These are phyloP conservation scores for Epithele typhae DNA, from an alignment of 768 basidiomycete genomes.

Conservation along the genomic window DNA sequence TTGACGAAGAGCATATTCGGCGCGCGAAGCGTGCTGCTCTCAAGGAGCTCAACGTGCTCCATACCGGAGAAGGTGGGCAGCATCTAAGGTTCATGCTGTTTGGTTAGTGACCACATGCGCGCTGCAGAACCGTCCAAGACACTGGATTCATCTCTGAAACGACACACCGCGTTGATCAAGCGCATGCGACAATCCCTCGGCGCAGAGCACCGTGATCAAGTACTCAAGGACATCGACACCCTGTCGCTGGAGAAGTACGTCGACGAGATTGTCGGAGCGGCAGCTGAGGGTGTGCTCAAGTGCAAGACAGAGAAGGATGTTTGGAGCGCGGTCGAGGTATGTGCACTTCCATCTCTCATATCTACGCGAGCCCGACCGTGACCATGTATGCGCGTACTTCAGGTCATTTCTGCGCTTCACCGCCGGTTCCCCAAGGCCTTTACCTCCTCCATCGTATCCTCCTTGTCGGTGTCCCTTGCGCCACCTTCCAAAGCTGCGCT, in stretches of 20 bases:
- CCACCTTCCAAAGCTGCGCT: constrained; percentile 56
- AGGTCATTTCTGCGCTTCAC: constrained; percentile 90
- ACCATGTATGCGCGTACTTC: constrained; percentile 4
- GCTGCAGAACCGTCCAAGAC: constrained; percentile 57
- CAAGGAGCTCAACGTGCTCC: constrained; percentile 51
- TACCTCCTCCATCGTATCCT: constrained; percentile 62
- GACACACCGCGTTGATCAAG: constrained; percentile 94
- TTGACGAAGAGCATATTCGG: constrained; percentile 49
- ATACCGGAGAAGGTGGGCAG: constrained; percentile 43
- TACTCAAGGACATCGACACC: constrained; percentile 88
- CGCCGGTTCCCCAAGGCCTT: constrained; percentile 80
- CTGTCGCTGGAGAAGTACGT: constrained; percentile 93
- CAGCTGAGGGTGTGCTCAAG: constrained; percentile 76
- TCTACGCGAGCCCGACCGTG: neutral
- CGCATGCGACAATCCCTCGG: constrained; percentile 86
- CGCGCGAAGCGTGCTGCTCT: constrained; percentile 54
- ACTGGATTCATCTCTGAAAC: constrained; percentile 91
- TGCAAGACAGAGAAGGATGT: constrained; percentile 94
- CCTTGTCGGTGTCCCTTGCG: constrained; percentile 53
- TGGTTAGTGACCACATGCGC: neutral
- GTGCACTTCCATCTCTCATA: constrained; percentile 10
- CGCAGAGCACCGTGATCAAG: constrained; percentile 75
- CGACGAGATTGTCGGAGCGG: constrained; percentile 87
- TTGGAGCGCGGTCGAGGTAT: constrained; percentile 88
- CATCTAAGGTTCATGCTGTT: too few species aligned